A percentile compares a stretch with the other conserved stretches of the same genome.
Conservation (phyloP, 371 early-diverging fungal genomes). For the Mucor plumbeus region DNA sequence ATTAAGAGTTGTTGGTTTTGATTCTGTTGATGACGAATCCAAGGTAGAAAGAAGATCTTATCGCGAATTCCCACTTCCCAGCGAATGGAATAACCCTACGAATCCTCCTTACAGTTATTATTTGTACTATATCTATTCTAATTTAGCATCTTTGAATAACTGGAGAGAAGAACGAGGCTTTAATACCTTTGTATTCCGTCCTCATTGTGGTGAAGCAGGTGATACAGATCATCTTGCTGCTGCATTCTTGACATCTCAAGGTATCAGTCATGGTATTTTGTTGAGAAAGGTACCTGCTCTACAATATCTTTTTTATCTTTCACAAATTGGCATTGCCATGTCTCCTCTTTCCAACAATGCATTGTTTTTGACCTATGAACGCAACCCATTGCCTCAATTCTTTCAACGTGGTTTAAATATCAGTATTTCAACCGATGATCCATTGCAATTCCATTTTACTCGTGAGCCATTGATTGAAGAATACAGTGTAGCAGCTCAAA, state of each 20-base stretch:
- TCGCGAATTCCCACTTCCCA: slow-evolving; percentile 88
- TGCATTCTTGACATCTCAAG: slow-evolving; percentile 90
- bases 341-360: slow-evolving; percentile 99
- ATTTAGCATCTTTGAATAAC: slow-evolving; percentile 86
- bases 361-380: slow-evolving; percentile 93
- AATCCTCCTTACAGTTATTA: slow-evolving; percentile 99
- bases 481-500: slow-evolving; percentile 98
- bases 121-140: slow-evolving; percentile 95
- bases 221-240: slow-evolving; percentile 96
- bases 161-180: slow-evolving; percentile 84
- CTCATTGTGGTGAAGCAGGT: slow-evolving; percentile 98
- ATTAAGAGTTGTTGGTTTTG: slow-evolving; percentile 96
- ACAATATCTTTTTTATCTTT: slow-evolving; percentile 96
- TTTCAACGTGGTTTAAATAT: slow-evolving; percentile 98
- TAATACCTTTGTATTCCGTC: slow-evolving; percentile 94
- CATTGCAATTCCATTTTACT: slow-evolving; percentile 98
- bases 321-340: slow-evolving; percentile 98
- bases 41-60: slow-evolving; percentile 86
- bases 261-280: slow-evolving; percentile 96
- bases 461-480: slow-evolving; percentile 99
- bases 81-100: slow-evolving; percentile 73
- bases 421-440: slow-evolving; percentile 97
- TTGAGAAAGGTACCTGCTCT: slow-evolving; percentile 96
- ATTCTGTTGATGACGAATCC: slow-evolving; percentile 98
- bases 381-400: slow-evolving; percentile 95